Evolutionary conservation across 2,329 filamentous ascomycete genomes (phyloP).

Genomic region (Alternaria panax): DNA sequence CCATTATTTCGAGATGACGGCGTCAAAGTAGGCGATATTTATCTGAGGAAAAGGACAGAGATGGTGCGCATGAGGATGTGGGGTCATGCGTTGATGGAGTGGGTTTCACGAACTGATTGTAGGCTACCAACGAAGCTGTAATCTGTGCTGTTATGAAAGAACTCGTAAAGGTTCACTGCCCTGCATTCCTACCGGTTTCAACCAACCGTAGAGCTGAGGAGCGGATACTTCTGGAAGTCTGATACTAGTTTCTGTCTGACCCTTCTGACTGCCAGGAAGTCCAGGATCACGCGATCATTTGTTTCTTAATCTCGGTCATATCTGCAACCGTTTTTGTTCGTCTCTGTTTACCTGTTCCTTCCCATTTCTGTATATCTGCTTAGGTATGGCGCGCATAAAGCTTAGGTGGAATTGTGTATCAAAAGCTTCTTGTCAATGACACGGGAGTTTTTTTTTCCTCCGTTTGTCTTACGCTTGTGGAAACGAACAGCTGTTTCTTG

Average conservation of each 20-base stretch:
- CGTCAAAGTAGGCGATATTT: neutral
- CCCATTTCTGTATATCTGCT: no score
- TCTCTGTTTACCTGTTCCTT: neutral
- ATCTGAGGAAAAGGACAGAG: neutral
- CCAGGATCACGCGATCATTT: neutral
- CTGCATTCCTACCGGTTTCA: accelerated
- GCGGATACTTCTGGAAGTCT: neutral
- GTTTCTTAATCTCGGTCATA: neutral
- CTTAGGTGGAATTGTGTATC: neutral
- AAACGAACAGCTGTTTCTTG: neutral
- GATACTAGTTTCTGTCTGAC: neutral
- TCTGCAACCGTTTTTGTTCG: neutral
- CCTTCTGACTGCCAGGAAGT: neutral
- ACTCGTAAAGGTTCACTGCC: neutral
- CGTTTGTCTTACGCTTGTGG: neutral
- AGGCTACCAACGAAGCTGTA: neutral
- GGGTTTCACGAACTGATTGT: neutral
- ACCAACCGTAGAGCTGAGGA: neutral
- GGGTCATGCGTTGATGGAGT: neutral
- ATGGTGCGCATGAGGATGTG: neutral
- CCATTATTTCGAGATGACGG: slow-evolving; percentile 6
- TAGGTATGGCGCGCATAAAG: neutral
- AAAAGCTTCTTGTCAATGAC: neutral
- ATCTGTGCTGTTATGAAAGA: neutral
- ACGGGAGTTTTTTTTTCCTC: neutral